Evolutionary conservation across 1,284 basidiomycete species (phyloP), one percentile per base, ranked within the genome.

Genomic region (Ceratobasidium sp.): DNA sequence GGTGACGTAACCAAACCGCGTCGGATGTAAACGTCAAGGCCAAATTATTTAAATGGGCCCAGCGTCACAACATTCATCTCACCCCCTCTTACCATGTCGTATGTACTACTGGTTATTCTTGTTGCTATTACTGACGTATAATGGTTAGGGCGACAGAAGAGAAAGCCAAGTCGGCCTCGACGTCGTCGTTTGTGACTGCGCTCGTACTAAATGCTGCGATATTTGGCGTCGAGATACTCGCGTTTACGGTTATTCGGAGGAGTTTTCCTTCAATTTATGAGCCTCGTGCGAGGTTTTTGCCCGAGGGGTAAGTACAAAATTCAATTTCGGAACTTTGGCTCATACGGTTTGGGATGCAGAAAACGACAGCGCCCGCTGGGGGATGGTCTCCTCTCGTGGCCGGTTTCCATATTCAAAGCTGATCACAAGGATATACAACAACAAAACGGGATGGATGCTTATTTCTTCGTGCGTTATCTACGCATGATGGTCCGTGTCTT

Each of bases 191-290:
- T 84, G 83, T 93, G 60, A 92, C 95, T 6, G 92, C 95, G 1
- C 89, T 97, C 66, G 89, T 90, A 55, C 91, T 94, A 86, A 95
- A 95, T 82, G 88, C 86, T 0, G 89, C 88, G 33, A 84, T 92
- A 20, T 79, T 91, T 39, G 84, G 84, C 15, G 84, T 85, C 10
- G 92, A 96, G 85, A 84, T 97, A 60, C 86, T 84, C 7, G 89
- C 89, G 5, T 56, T 23, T 26, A 56, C 39, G 78, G 33, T 94
- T 80, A 84, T 94, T 23, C 87, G 93, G 49, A 91, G 91, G 0
- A 89, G 90, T 81, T 95, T 95, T 86, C 92, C 90, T 80, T 86
- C 89, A 15, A 91, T 95, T 42, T 96, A 97, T 83, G 94, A 96
- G 83, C 95, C 95, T 0, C 87, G 95, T 71, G 93, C 94, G 0